Evolutionary conservation across 208 protist genomes (phyloP).

Genomic region (Acanthamoeba castellanii): DNA sequence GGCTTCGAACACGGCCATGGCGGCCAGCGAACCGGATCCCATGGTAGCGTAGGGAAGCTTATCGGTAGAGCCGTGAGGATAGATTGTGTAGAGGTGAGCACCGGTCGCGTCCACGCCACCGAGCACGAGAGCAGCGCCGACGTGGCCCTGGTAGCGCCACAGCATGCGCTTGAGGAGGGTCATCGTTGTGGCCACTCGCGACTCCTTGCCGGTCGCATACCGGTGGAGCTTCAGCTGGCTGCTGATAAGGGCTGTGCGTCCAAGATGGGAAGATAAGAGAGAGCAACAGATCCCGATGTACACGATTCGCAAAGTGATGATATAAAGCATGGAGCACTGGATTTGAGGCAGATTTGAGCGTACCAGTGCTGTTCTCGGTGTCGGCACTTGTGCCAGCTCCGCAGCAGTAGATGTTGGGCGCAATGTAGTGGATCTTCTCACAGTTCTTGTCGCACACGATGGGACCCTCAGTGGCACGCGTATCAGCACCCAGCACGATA

Average conservation of each 20-base stretch:
- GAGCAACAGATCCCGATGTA: background rate
- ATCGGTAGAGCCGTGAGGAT: conserved; percentile 98
- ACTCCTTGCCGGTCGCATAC: conserved; percentile 95
- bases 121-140: conserved; percentile 98
- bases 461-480: conserved; percentile 98
- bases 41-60: conserved; percentile 99
- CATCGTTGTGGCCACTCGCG: conserved; percentile 97
- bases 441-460: conserved; percentile 99
- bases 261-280: background rate
- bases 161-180: conserved; percentile 98
- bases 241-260: conserved; percentile 94
- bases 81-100: conserved; percentile 97
- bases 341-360: background rate
- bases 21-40: conserved; percentile 99
- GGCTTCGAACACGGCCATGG: conserved; percentile 98
- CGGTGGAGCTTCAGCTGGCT: conserved; percentile 96
- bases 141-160: conserved; percentile 98
- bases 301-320: background rate
- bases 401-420: conserved; percentile 99
- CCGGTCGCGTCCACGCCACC: conserved; percentile 98
- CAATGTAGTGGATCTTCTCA: conserved; percentile 99
- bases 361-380: conserved; percentile 94
- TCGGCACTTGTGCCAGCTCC: conserved; percentile 99
- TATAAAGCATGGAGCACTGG: background rate
- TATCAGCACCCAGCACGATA: conserved; percentile 99